Evolutionary conservation across 495 filamentous ascomycete species (phyloP), one percentile per base, ranked within the genome.

Genomic region (Tuber calosporum): DNA sequence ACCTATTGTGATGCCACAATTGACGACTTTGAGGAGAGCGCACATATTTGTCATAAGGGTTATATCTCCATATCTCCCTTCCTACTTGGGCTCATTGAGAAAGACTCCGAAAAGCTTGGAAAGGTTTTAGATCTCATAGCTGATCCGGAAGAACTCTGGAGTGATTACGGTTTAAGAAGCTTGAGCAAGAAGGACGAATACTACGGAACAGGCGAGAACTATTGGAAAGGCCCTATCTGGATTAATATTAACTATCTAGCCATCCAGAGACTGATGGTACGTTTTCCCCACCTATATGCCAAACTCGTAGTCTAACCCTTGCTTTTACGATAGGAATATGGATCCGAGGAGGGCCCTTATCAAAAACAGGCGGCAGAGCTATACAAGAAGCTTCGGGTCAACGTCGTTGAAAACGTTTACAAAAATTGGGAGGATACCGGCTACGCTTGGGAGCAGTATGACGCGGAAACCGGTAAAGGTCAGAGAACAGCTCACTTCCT

Each of bases 401-500:
- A 96, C 79, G 83, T 99, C 58, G 92, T 98, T 42, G 87, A 93
- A 67, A 97, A 93, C 39, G 92, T 99, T 69, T 97, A 90, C 85
- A 85, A 88, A 48, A 87, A 89, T 80, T 99, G 95, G 95, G 86
- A 89, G 81, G 87, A 90, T 75, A 99, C 95, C 0, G 93, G 94
- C 26, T 99, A 97, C 83, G 95, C 96, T 15, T 99, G 96, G 96
- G 95, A 99, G 82, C 95, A 99, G 83, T 99, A 97, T 83, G 93
- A 97, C 82, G 92, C 94, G 0, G 92, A 97, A 75, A 97, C 91
- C 5, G 95, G 95, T 68, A 87, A 87, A 72, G 95, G 95, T 42
- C 96, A 98, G 85, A 88, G 95, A 69, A 98, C 93, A 36, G 93
- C 97, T 84, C 95, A 98, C 85, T 99, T 99, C 82, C 96, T 94